phyloP scores from a whole-genome alignment of 2,329 filamentous ascomycete genomes.

The Bimuria novae-zelandiae region DNA sequence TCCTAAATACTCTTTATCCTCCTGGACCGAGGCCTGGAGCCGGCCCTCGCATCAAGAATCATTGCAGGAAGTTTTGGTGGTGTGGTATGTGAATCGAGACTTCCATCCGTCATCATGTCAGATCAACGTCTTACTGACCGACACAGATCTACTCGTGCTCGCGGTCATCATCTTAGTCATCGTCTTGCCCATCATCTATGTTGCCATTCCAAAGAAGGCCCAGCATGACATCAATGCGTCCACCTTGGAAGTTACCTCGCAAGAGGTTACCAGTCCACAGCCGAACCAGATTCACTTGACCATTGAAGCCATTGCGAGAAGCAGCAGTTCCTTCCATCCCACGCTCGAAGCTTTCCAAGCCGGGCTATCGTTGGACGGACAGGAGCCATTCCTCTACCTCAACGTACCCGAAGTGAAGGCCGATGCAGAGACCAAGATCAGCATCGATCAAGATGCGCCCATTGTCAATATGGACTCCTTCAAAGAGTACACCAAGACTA shows the following conservation, averaged over 20 bases:
- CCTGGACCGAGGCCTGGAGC: constrained; percentile 38
- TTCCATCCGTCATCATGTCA: neutral
- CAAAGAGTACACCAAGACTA: constrained; percentile 54
- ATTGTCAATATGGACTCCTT: constrained; percentile 54
- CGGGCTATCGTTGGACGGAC: constrained; percentile 52
- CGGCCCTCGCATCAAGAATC: constrained; percentile 40
- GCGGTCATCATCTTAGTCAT: constrained; percentile 58
- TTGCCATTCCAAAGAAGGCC: constrained; percentile 63
- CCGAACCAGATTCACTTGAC: constrained; percentile 55
- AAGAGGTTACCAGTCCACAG: constrained; percentile 57
- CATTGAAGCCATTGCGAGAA: constrained; percentile 54
- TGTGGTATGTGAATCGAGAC: constrained; percentile 34
- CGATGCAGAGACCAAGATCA: constrained; percentile 48
- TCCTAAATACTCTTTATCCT: constrained; percentile 42
- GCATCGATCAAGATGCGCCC: constrained; percentile 51
- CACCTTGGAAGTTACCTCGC: constrained; percentile 54
- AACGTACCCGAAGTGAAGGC: constrained; percentile 52
- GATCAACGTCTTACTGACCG: constrained; percentile 10
- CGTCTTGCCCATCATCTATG: constrained; percentile 62
- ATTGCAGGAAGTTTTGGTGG: constrained; percentile 47
- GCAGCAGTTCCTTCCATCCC: constrained; percentile 58
- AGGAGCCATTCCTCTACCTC: constrained; percentile 51
- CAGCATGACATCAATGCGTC: constrained; percentile 60
- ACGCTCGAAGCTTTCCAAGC: constrained; percentile 60
- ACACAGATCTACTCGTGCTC: constrained; percentile 53